Evolutionary conservation across 2,329 filamentous ascomycete genomes (phyloP), one percentile per base, ranked within the genome.

Genomic region (Neonectria sp.): DNA sequence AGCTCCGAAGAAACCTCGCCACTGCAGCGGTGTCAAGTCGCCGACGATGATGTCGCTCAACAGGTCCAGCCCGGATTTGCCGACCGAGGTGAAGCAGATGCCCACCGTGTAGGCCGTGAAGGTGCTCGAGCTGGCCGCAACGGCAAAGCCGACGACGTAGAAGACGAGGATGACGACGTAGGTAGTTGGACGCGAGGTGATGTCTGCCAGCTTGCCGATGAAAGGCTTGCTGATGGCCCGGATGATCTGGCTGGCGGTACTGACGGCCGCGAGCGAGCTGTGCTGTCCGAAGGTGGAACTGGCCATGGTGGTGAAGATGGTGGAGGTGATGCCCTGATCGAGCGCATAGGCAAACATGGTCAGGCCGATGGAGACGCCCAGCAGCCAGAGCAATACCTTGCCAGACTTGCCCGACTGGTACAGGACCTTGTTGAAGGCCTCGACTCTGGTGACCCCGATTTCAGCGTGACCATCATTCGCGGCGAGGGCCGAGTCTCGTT

Each of bases 161-260:
- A 84, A 84, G 56, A 77, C 68, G 6, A 83, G 76, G 15, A 82
- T 77, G 2, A 83, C 72, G 9, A 81, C 73, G 53, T 83, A 83
- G 6, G 81, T 82, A 4, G 79, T 80, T 1, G 80, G 80, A 8
- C 80, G 78, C 7, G 79, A 81, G 17, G 79, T 81, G 25, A 81
- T 81, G 53, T 81, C 79, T 15, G 79, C 72, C 46, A 82, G 67
- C 73, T 82, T 82, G 51, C 79, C 80, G 60, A 79, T 79, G 35
- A 81, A 81, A 2, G 79, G 79, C 73, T 81, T 81, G 76, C 78
- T 79, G 57, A 81, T 79, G 58, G 79, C 79, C 2, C 78, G 77
- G 67, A 81, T 81, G 65, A 81, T 81, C 59, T 79, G 76, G 24
- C 76, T 76, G 55, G 72, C 71, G 11, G 74, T 81, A 33, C 61